Evolutionary conservation across 441 rosid genomes (phyloP).

Genomic region (Euphorbia celastroides): DNA sequence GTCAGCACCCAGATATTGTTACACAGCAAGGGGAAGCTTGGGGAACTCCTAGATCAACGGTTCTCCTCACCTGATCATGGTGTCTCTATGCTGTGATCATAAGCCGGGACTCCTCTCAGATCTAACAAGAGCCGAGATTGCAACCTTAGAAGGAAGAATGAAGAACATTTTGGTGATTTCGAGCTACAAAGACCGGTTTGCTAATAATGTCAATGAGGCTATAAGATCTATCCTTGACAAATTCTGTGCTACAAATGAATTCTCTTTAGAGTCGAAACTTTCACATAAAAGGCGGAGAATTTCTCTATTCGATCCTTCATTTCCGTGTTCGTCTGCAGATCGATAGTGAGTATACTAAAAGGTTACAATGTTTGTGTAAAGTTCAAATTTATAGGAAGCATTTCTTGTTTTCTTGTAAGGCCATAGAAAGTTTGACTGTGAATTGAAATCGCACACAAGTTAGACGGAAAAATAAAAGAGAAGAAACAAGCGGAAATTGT

Average conservation of each 20-base stretch:
- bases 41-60: constrained; percentile 14
- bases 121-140: constrained; percentile 38
- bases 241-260: constrained; percentile 34
- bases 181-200: constrained; percentile 19
- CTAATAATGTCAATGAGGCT: constrained; percentile 30
- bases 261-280: constrained; percentile 25
- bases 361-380: neutral
- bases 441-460: too few relatives aligned
- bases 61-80: constrained; percentile 24
- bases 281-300: constrained; percentile 37
- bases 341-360: constrained; percentile 15
- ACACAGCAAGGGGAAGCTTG: too few relatives aligned
- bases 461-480: too few relatives aligned
- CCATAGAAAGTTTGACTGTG: neutral
- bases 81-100: constrained; percentile 40
- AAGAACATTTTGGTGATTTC: constrained; percentile 33
- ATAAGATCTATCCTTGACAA: constrained; percentile 33
- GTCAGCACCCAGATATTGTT: too few relatives aligned
- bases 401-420: neutral
- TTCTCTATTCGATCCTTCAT: constrained; percentile 23
- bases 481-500: too few relatives aligned
- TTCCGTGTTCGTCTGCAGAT: constrained; percentile 13
- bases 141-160: constrained; percentile 42
- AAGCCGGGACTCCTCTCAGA: constrained; percentile 40
- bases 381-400: neutral